These are phyloP conservation scores for Hibiscus syriacus DNA, from an alignment of 345 rosid species.

Conservation along the genomic window DNA sequence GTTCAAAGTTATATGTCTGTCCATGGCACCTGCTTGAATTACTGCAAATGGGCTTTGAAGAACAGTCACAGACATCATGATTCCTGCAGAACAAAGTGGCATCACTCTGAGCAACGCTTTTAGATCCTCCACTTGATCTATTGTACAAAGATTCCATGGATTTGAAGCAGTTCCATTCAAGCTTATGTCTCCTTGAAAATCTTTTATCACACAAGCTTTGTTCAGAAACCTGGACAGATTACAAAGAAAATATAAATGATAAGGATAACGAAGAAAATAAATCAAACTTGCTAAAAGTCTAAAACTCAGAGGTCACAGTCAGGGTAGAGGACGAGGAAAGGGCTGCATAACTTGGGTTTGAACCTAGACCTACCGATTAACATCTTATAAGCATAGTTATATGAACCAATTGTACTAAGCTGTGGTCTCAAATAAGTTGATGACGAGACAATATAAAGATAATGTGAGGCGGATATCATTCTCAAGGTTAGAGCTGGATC, in stretches of 20 bases:
- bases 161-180: constrained; percentile 23
- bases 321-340: too few species aligned
- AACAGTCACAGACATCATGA: constrained; percentile 25
- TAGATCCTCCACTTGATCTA: constrained; percentile 55
- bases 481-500: too few species aligned
- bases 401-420: too few species aligned
- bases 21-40: constrained; percentile 44
- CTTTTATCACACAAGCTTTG: constrained; percentile 41
- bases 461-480: too few species aligned
- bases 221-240: constrained; percentile 25
- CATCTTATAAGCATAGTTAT: too few species aligned
- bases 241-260: neutral
- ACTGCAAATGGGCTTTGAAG: constrained; percentile 31
- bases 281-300: too few species aligned
- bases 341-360: too few species aligned
- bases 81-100: constrained; percentile 51
- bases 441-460: too few species aligned
- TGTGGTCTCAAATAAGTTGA: too few species aligned
- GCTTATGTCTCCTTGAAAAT: constrained; percentile 28
- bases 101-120: constrained; percentile 41
- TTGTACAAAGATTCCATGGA: constrained; percentile 45
- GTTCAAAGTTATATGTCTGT: constrained; percentile 32
- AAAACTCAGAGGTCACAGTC: too few species aligned
- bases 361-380: too few species aligned
- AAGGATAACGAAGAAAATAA: too few species aligned